These are phyloP conservation scores for Rhododendron ovatum DNA, from an alignment of 148 eudicot genomes.

Conservation along the genomic window DNA sequence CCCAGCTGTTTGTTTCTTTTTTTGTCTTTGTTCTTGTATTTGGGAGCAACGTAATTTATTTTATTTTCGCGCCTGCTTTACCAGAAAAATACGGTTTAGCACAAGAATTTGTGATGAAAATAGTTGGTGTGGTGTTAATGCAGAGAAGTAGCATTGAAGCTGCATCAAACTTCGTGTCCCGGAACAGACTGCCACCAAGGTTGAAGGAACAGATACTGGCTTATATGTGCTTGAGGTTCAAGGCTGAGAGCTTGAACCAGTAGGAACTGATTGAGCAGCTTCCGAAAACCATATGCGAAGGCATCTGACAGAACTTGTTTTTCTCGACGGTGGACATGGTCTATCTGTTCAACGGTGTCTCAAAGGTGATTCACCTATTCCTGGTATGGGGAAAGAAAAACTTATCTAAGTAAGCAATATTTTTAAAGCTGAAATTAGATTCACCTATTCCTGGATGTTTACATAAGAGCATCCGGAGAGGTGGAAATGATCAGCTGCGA, in stretches of 20 bases:
- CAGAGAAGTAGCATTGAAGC: conserved; percentile 72
- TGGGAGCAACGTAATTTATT: not conserved
- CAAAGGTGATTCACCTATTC: conserved; percentile 55
- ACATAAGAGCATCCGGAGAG: conserved; percentile 78
- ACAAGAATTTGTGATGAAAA: not conserved
- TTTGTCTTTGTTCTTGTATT: too few relatives aligned
- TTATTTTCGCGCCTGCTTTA: not conserved
- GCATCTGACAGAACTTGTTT: conserved; percentile 68
- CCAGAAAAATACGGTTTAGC: not conserved
- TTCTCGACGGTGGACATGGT: conserved; percentile 58
- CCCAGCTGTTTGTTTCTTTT: not conserved
- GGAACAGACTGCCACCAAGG: conserved; percentile 70
- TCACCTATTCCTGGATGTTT: conserved; percentile 30
- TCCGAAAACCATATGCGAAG: conserved; percentile 64
- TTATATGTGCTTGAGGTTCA: conserved; percentile 83
- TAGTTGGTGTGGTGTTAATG: not conserved
- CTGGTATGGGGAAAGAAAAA: conserved; percentile 36
- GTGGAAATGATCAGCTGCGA: conserved; percentile 57
- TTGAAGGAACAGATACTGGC: conserved; percentile 73
- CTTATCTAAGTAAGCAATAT: not conserved
- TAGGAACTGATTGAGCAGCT: conserved; percentile 69
- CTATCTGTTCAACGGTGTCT: conserved; percentile 60
- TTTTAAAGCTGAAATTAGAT: conserved; percentile 14
- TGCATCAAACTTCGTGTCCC: conserved; percentile 65
- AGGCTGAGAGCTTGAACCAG: conserved; percentile 86